Conservation (phyloP, 257 asterid genomes). For the Solanum phureja region DNA sequence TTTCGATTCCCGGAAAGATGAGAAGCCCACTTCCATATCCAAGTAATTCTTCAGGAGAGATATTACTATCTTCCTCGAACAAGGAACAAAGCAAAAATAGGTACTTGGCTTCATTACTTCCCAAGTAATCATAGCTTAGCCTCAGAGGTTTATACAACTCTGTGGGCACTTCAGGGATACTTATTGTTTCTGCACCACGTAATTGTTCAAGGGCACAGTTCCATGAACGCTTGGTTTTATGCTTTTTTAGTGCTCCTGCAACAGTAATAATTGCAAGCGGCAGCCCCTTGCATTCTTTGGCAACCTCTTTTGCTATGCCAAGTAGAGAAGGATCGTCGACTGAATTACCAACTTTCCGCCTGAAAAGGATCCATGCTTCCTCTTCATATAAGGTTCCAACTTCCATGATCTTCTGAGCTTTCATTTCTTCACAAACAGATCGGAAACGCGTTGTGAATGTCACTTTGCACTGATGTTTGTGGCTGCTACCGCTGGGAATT, state of each 20-base stretch:
- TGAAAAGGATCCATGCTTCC: slow-evolving; percentile 4
- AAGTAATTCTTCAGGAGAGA: neutral
- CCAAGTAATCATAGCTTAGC: slow-evolving; percentile 8
- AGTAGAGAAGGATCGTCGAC: neutral
- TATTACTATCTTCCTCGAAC: neutral
- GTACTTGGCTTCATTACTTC: neutral
- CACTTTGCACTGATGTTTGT: neutral
- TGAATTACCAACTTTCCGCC: neutral
- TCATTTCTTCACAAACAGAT: neutral
- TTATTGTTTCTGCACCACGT: neutral
- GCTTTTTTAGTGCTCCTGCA: neutral
- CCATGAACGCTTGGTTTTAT: neutral
- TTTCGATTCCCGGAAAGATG: neutral
- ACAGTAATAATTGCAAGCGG: slow-evolving; percentile 6
- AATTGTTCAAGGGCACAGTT: neutral
- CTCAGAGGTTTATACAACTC: slow-evolving; percentile 1
- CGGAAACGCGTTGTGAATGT: neutral
- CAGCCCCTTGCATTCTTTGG: slow-evolving; percentile 1
- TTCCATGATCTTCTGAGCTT: neutral
- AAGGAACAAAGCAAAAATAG: slow-evolving; percentile 7
- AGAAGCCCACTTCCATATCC: slow-evolving; percentile 2
- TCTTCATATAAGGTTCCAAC: neutral
- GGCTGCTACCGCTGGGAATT: neutral
- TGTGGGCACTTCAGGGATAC: neutral
- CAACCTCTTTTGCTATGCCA: neutral